Evolutionary conservation across 768 basidiomycete genomes (phyloP), one percentile per base, ranked within the genome.

Genomic region (Clitopilus hobsonii): DNA sequence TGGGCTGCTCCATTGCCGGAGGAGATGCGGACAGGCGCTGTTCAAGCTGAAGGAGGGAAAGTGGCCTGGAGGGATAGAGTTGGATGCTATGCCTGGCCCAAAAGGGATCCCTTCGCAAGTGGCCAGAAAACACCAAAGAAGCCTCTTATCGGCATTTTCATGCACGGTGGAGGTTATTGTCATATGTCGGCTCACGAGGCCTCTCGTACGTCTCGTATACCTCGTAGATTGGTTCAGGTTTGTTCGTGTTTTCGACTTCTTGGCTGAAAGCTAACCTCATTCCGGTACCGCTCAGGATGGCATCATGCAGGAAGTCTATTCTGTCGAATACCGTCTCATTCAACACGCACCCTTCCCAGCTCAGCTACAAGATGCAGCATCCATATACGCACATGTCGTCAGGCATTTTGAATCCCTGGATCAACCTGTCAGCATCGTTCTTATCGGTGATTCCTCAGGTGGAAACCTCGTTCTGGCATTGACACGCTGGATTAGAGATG

Each of bases 181-280:
- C 81, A 82, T 57, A 80, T 81, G 78, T 81, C 80, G 22, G 81
- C 78, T 0, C 79, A 81, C 53, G 81, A 82, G 61, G 66, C 63
- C 6, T 68, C 76, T 29, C 60, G 73, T 20, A 78, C 80, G 3
- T 81, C 78, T 1, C 68, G 74, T 51, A 76, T 83, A 49, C 80
- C 80, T 10, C 66, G 77, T 24, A 68, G 75, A 18, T 58, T 81
- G 5, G 71, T 79, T 38, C 69, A 75, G 65, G 80, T 51, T 6
- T 26, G 29, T 32, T 16, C 28, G 7, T n/a, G 8, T 16, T 16
- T 29, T 29, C 24, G 8, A 13, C 5, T 5, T 29, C 26, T 51
- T 13, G 26, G 3, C 13, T 51, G 10, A 20, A 32, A 8, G n/a
- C 30, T 27, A 28, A 24, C n/a, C 11, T 16, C 10, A 20, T 48